A percentile compares a stretch with the other conserved stretches of the same genome.
phyloP scores from a whole-genome alignment of 495 filamentous ascomycete genomes.

The Aspergillus haitiensis region DNA sequence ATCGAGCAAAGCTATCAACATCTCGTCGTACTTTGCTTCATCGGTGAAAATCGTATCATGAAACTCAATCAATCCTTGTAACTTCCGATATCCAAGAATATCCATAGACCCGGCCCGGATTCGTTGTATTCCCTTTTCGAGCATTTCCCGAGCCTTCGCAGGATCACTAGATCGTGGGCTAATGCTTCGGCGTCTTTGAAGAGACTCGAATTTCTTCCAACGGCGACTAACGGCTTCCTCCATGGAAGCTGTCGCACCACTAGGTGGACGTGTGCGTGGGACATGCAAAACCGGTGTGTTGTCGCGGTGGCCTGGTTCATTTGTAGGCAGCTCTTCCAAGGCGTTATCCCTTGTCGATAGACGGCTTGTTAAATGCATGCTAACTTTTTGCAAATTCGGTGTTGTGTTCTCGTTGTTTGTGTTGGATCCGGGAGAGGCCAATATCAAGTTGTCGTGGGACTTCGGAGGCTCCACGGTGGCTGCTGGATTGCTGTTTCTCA shows the following conservation, averaged over 20 bases:
- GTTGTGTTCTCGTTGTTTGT: slow-evolving; percentile 34
- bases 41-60: slow-evolving; percentile 57
- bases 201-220: slow-evolving; percentile 29
- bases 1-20: slow-evolving; percentile 70
- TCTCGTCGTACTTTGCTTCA: slow-evolving; percentile 64
- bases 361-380: slow-evolving; percentile 22
- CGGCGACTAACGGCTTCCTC: slow-evolving; percentile 16
- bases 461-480: not conserved
- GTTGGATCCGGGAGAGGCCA: not conserved
- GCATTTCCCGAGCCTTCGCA: slow-evolving; percentile 53
- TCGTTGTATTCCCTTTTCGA: slow-evolving; percentile 74
- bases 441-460: not conserved
- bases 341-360: slow-evolving; percentile 30
- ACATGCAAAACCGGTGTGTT: slow-evolving; percentile 20
- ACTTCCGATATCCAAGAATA: slow-evolving; percentile 82
- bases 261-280: slow-evolving; percentile 1
- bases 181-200: slow-evolving; percentile 31
- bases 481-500: not conserved
- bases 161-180: slow-evolving; percentile 48
- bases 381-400: slow-evolving; percentile 4
- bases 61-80: slow-evolving; percentile 77
- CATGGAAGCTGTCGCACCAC: not conserved
- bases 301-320: slow-evolving; percentile 32
- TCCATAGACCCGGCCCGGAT: slow-evolving; percentile 72
- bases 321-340: slow-evolving; percentile 30